Evolutionary conservation across 2,329 filamentous ascomycete species (phyloP), one percentile per base, ranked within the genome.

Genomic region (Fusarium guadeloupense): DNA sequence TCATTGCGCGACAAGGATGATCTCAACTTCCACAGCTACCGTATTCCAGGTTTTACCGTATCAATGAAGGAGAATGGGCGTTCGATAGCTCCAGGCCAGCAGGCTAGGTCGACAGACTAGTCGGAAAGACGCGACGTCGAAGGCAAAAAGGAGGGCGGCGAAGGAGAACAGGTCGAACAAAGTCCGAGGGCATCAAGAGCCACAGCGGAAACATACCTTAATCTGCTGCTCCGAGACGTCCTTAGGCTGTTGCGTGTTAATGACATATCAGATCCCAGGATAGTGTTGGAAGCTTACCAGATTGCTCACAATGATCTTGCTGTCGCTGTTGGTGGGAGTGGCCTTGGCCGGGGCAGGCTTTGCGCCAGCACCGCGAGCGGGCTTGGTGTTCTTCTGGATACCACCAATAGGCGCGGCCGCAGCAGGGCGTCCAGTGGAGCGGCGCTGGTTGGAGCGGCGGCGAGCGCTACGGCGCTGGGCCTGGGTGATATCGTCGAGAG

Each of bases 121-220:
- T 53, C 54, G 46, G 46, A 45, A 54, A 54, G 59, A 70, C 56
- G 61, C 47, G 58, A 61, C 61, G 71, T 71, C 69, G 62, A 68
- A 70, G 66, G 68, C 61, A 72, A 71, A 71, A 74, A 72, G 69
- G 69, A 74, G 69, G 67, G 71, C 70, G 71, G 73, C 76, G 75
- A 76, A 69, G 71, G 74, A 76, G 59, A 72, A 75, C 69, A 78
- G 81, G 86, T 85, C 87, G 87, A 89, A 84, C 80, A 84, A 87
- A 89, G 84, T 86, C 87, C 86, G 77, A 84, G 82, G 87, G 83
- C 79, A 74, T 78, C 76, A 80, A 78, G 74, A 80, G 86, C 88
- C 89, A 89, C 83, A 90, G 86, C 84, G 88, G 93, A 90, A 93
- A 99, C 95, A 96, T 99, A 99, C 95, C 95, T 99, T 98, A 83